Base-by-base conservation (phyloP, 805 yeast species). In the Metschnikowia similis region DNA sequence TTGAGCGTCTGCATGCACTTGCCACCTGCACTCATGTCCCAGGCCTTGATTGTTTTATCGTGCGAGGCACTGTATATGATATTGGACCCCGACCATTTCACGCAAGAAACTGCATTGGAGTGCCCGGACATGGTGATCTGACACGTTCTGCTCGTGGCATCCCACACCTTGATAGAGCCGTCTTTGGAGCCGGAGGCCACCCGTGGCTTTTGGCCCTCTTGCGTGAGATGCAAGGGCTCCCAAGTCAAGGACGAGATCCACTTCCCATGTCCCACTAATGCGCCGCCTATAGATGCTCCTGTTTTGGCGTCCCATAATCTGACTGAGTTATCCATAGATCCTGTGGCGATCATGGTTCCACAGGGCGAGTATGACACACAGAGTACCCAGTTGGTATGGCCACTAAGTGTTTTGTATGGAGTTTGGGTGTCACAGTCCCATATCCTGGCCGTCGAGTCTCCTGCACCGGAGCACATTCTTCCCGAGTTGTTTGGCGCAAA, bases 351-450 rank as follows among this genome's bases (percentile, higher is more conserved):
- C 62, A 84, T 76, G 54, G 83, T 83, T 27, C 96, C 98, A 66
- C 89, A 87, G 3, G 99, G 97, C 17, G 95, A 85, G 85, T 95
- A 94, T 2, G 87, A 74, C 7, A 87, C 96, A 65, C 96, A 86
- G 41, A 94, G 72, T 6, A 94, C 98, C 97, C 97, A 94, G 70
- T 91, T 89, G 9, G 81, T 72, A 62, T 94, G 99, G 1, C 98
- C 98, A 5, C 75, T 62, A 47, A 94, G 71, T 0, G 96, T 88
- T 53, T 82, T 79, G 62, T 84, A 72, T 8, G 97, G 96, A 0
- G 99, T 94, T 57, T 89, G 94, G 0, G 98, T 91, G 60, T 89
- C 85, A 66, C 96, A 87, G 69, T 91, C 97, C 99, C 99, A 94
- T 43, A 92, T 80, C 64, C 98, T 77, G 2, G 98, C 97, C 8